Percentiles rank a stretch among this genome's conserved stretches.
Evolutionary conservation across 1,139 yeast species (phyloP).

Genomic region (Lodderomyces theae): DNA sequence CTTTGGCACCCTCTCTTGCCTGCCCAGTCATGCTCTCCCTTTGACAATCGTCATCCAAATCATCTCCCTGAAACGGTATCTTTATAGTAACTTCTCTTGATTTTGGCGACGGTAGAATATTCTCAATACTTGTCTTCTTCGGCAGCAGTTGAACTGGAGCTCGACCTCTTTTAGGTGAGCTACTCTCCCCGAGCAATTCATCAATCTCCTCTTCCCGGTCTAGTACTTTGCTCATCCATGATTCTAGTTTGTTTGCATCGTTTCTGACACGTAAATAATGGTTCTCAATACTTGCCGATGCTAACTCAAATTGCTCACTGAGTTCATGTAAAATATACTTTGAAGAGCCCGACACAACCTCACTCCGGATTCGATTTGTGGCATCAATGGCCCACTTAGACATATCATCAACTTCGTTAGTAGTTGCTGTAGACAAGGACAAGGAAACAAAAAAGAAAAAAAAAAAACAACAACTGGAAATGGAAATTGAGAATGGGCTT

Average conservation of each 20-base stretch:
- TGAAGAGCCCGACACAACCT: constrained; percentile 39
- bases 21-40: background rate
- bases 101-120: background rate
- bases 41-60: background rate
- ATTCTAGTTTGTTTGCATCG: constrained; percentile 22
- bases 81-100: background rate
- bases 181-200: background rate
- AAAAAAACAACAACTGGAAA: background rate
- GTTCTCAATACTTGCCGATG: constrained; percentile 23
- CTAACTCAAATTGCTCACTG: constrained; percentile 27
- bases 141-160: background rate
- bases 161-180: background rate
- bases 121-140: background rate
- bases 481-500: too few relatives aligned
- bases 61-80: background rate
- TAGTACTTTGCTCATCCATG: constrained; percentile 22
- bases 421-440: background rate
- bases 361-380: constrained; percentile 24
- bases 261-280: constrained; percentile 14
- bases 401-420: constrained; percentile 1
- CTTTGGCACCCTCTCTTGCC: background rate
- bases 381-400: constrained; percentile 34
- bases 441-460: background rate
- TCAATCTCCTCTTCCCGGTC: constrained; percentile 4
- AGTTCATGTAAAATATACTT: constrained; percentile 38